Base-by-base conservation (phyloP, 805 yeast genomes). In the Ogataea saltuana region DNA sequence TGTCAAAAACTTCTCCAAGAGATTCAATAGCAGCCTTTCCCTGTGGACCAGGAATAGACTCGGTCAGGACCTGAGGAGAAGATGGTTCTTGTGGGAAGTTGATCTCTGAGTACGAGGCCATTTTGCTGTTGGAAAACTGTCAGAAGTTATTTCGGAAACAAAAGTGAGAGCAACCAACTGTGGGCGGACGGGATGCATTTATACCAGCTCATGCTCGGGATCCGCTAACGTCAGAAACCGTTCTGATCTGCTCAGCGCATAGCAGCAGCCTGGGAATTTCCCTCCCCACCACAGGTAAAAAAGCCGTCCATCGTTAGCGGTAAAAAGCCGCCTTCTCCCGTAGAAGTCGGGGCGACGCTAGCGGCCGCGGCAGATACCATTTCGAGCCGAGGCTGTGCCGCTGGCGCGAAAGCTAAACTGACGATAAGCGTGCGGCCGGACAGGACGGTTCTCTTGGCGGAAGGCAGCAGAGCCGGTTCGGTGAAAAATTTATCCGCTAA, bases 61-160 rank as follows among this genome's bases (percentile, higher is more conserved):
- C 52, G n/a, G 86, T 73, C 48, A 64, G 69, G 37, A 88, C 75
- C 10, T 61, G 59, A 45, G 98, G 97, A 33, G 67, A 75, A 25
- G 71, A 51, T 51, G 97, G 97, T 71, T 90, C 98, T 49, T 71
- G 60, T 51, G 95, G 95, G 71, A 85, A 89, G 67, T 81, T 80
- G 44, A 65, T 61, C 29, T 71, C 76, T 49, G 78, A 67, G 54
- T 75, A 67, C 25, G 82, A 75, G 54, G 57, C 48, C 42, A 31
- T 41, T 30, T 18, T 16, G 7, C 13, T 4, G 15, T 6, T 25
- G 12, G 28, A 10, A 25, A 25, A 25, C n/a, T n/a, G n/a, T n/a
- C n/a, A 25, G 13, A 25, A 25, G 28, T 6, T 5, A 11, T 5
- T 6, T 10, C 12, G 10, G 28, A 6, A 12, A 25, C n/a, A 25